phyloP scores from a whole-genome alignment of 345 rosid species.

The Gossypium turneri region DNA sequence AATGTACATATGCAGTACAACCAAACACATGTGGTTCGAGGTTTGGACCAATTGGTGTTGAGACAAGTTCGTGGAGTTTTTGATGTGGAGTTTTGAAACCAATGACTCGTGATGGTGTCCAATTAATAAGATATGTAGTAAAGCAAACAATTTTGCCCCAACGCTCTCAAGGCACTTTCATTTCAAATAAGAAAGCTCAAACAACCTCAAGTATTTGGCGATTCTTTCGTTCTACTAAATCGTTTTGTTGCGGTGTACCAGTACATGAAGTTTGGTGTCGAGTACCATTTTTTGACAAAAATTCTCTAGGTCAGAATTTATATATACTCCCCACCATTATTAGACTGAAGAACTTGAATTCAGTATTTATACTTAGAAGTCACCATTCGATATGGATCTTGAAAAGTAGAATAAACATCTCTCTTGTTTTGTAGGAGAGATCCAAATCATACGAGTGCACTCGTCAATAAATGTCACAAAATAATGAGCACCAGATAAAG shows the following conservation, averaged over 20 bases:
- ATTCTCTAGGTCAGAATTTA: not conserved
- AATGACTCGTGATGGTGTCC: not conserved
- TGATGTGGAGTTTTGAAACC: not conserved
- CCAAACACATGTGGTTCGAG: not conserved
- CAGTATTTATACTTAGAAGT: not conserved
- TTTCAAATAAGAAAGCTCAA: not conserved
- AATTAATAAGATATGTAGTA: not conserved
- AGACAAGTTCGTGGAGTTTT: not conserved
- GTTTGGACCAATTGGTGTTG: not conserved
- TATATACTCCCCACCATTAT: not conserved
- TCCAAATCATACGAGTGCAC: not conserved
- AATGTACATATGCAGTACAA: not conserved
- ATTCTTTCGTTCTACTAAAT: not conserved
- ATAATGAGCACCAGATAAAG: not conserved
- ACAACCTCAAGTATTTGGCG: not conserved
- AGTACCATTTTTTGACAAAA: not conserved
- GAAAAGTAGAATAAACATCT: not conserved
- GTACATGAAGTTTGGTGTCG: not conserved
- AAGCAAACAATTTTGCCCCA: not conserved
- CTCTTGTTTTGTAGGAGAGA: not conserved
- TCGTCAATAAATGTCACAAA: not conserved
- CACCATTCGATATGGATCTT: not conserved
- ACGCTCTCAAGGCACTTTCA: not conserved
- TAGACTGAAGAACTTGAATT: not conserved
- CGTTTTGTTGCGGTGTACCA: not conserved